phyloP scores from a whole-genome alignment of 1,139 yeast species.

The Debaryomyces subglobosus region DNA sequence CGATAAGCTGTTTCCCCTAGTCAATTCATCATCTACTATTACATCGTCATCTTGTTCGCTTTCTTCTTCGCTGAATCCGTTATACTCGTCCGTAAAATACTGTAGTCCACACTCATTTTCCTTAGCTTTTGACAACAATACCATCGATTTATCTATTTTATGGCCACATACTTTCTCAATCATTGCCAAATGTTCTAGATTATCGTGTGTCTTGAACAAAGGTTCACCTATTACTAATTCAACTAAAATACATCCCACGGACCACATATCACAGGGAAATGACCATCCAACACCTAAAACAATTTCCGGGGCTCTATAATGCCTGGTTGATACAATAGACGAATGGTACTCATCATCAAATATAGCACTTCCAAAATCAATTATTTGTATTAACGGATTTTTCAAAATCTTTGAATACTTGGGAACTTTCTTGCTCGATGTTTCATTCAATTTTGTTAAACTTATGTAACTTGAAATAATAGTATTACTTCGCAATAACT shows the following conservation, averaged over 20 bases:
- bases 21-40: conserved; percentile 34
- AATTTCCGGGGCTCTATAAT: conserved; percentile 96
- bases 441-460: conserved; percentile 23
- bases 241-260: conserved; percentile 89
- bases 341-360: conserved; percentile 95
- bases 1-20: conserved; percentile 28
- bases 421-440: conserved; percentile 32
- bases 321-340: conserved; percentile 89
- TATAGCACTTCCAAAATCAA: conserved; percentile 95
- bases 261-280: conserved; percentile 94
- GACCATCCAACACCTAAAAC: conserved; percentile 93
- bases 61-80: conserved; percentile 15
- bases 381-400: conserved; percentile 82
- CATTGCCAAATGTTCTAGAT: conserved; percentile 91
- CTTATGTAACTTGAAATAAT: conserved; percentile 35
- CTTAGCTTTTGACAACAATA: conserved; percentile 35
- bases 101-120: conserved; percentile 49
- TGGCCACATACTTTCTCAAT: conserved; percentile 77
- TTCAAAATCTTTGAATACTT: conserved; percentile 56
- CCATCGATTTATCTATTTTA: conserved; percentile 41
- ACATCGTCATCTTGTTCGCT: conserved; percentile 28
- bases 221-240: conserved; percentile 97
- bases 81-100: conserved; percentile 37
- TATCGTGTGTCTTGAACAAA: conserved; percentile 91
- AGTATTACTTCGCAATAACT: conserved; percentile 37